Base-by-base conservation (phyloP, 495 filamentous ascomycete species). In the Mycothermus thermophilus region DNA sequence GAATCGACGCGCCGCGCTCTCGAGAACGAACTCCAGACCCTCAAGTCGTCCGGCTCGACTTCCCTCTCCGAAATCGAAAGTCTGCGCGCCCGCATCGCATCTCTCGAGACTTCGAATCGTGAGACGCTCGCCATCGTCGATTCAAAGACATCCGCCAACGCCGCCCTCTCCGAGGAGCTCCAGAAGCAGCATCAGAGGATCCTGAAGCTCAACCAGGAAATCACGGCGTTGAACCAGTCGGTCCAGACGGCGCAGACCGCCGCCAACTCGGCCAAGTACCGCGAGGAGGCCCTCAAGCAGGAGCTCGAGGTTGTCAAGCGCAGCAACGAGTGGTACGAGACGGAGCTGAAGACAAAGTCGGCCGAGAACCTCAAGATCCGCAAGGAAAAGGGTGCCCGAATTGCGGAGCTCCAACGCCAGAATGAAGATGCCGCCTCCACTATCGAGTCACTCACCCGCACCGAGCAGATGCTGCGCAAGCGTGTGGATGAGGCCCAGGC, bases 251-350 rank as follows among this genome's bases (percentile, higher is more conserved):
- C 83, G 5, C 79, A 86, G 40, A 82, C 83, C 13, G 69, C 79
- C 2, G 73, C 75, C 13, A 79, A 74, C 17, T 80, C 72, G 31
- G 69, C 81, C 34, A 86, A 82, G 37, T 93, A 93, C 62, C 78
- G 80, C 28, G 86, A 94, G 51, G 81, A 94, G 47, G 76, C 68
- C 26, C 64, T 94, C 14, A 75, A 88, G 51, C 86, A 93, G 48
- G 87, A 96, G 54, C 60, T 95, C 34, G 84, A 92, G 16, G 63
- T 83, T 15, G 72, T 85, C 10, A 83, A 83, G 50, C 78, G 74
- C 42, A 92, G 80, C 59, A 86, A 83, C 41, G 92, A 96, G 38
- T 96, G 83, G 80, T 76, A 85, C 30, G 84, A 92, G 40, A 72
- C 65, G 15, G 92, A 96, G 55, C 64, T 96, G 15, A 87, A 92